Evolutionary conservation across 108 stramenopile genomes (phyloP).

Genomic region (Heterococcus sp.): DNA sequence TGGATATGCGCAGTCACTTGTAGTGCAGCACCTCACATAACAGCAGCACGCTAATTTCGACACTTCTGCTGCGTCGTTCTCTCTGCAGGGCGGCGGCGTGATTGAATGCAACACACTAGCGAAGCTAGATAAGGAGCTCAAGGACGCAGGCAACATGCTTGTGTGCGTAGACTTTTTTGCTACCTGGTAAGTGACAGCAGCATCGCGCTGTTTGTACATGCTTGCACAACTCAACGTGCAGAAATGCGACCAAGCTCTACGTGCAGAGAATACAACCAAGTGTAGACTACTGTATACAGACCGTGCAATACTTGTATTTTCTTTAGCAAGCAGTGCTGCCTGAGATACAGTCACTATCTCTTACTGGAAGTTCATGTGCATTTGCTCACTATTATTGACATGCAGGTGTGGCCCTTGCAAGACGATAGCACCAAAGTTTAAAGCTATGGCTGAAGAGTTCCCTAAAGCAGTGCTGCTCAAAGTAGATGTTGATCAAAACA

Average conservation of each 20-base stretch:
- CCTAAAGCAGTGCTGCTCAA: conserved; percentile 43
- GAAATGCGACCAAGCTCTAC: not conserved
- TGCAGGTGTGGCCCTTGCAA: conserved; percentile 8
- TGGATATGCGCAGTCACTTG: too few relatives aligned
- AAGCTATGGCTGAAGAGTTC: conserved; percentile 43
- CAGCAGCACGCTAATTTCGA: too few relatives aligned
- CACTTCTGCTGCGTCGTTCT: not conserved
- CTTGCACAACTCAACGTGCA: not conserved
- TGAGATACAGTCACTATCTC: not conserved
- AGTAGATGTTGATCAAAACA: conserved; percentile 37
- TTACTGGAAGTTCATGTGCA: not conserved
- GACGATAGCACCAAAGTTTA: conserved; percentile 22
- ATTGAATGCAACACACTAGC: conserved; percentile 23
- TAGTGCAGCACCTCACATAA: too few relatives aligned
- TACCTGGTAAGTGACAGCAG: too few relatives aligned
- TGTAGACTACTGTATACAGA: not conserved
- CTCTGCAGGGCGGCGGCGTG: conserved; percentile 19
- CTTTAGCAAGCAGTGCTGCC: not conserved
- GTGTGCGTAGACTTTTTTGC: conserved; percentile 42
- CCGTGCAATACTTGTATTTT: not conserved
- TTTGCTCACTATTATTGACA: not conserved
- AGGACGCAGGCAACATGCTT: conserved; percentile 43
- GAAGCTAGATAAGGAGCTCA: conserved; percentile 25
- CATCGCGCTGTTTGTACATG: too few relatives aligned
- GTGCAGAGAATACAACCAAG: not conserved